Conservation (phyloP, 1,284 basidiomycete genomes). For the Polyporus tsugae region DNA sequence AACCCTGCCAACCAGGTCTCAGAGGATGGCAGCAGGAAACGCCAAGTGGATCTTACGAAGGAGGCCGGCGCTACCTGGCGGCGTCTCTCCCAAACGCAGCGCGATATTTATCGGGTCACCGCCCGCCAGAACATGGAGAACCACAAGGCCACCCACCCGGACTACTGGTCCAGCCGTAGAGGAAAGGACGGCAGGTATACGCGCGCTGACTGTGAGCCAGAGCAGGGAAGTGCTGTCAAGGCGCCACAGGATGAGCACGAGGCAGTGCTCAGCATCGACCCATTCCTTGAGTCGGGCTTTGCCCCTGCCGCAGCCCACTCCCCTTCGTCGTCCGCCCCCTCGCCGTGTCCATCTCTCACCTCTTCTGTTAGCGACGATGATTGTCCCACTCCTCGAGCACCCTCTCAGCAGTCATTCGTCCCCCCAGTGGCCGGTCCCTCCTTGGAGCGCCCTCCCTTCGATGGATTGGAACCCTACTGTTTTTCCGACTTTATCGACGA, state of each 20-base stretch:
- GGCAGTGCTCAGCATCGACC: not conserved
- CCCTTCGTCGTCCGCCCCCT: not conserved
- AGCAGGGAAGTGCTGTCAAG: conserved; percentile 4
- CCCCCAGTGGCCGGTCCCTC: not conserved
- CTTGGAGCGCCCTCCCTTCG: not conserved
- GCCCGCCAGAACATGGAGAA: not conserved
- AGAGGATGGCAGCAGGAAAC: not conserved
- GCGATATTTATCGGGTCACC: not conserved
- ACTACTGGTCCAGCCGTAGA: conserved; percentile 1
- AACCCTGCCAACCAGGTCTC: not conserved
- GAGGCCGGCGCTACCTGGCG: not conserved
- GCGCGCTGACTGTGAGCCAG: not conserved
- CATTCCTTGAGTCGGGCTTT: not conserved
- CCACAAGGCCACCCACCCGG: not conserved
- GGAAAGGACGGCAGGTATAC: not conserved
- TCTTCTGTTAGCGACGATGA: not conserved
- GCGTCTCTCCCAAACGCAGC: not conserved
- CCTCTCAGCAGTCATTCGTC: not conserved
- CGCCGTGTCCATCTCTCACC: not conserved
- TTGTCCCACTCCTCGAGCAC: not conserved
- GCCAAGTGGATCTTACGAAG: not conserved
- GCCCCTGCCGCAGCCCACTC: not conserved
- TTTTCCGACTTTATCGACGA: not conserved
- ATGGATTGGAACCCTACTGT: not conserved
- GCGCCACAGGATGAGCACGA: not conserved